Conservation (phyloP, 139 green algal genomes). For the Coccomyxa sp. region DNA sequence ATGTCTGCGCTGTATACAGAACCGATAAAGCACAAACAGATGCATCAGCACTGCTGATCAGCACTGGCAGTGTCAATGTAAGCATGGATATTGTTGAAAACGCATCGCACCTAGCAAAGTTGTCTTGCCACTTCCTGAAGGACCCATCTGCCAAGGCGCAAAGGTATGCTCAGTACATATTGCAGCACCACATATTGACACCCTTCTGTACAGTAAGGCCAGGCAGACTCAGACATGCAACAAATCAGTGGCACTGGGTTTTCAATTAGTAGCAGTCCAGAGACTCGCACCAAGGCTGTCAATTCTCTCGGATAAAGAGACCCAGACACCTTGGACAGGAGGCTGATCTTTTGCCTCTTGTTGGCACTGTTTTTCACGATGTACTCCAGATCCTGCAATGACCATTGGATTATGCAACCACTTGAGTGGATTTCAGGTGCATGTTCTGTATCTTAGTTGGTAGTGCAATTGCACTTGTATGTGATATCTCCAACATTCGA, state of each 20-base stretch:
- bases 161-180: too few species aligned
- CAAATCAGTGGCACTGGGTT: not conserved
- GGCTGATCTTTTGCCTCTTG: conserved; percentile 37
- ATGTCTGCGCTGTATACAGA: conserved; percentile 31
- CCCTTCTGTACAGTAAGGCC: not conserved
- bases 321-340: conserved; percentile 58
- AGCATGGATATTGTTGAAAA: not conserved
- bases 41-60: not conserved
- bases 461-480: not conserved
- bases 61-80: not conserved
- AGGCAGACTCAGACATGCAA: not conserved
- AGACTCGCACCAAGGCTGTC: conserved; percentile 43
- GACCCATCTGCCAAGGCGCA: not conserved
- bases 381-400: conserved; percentile 44
- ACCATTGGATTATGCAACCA: not conserved
- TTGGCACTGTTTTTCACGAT: conserved; percentile 47
- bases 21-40: not conserved
- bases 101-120: conserved; percentile 5
- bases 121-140: conserved; percentile 4
- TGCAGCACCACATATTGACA: not conserved
- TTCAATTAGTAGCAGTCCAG: not conserved
- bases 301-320: conserved; percentile 62
- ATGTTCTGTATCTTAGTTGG: not conserved
- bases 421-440: not conserved
- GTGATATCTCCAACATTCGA: not conserved